Evolutionary conservation across 106 monocot genomes (phyloP).

Genomic region (Dioscorea dumetorum): DNA sequence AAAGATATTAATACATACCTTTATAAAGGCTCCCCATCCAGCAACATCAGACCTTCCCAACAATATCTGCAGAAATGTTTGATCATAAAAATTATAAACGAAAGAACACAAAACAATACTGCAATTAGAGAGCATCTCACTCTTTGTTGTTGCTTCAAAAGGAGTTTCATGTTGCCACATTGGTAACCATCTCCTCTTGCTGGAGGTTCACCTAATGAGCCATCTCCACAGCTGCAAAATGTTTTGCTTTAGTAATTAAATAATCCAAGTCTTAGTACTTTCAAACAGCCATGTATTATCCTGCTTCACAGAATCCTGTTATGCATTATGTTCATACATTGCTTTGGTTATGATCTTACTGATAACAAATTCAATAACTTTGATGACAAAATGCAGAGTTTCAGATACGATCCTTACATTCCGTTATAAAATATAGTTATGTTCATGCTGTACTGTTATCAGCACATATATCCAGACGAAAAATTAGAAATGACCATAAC

Average conservation of each 20-base stretch:
- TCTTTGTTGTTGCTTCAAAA: conserved; percentile 85
- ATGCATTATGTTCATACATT: too few species aligned
- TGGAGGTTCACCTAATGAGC: conserved; percentile 65
- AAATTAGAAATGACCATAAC: background rate
- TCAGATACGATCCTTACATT: too few species aligned
- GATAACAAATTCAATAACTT: too few species aligned
- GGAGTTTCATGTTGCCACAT: conserved; percentile 99
- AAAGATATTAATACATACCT: conserved; percentile 25
- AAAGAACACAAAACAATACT: background rate
- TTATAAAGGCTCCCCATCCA: conserved; percentile 99
- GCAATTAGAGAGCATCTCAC: conserved; percentile 22
- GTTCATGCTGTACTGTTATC: too few species aligned
- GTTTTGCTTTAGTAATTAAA: too few species aligned
- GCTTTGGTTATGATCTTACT: too few species aligned
- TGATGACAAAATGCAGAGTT: too few species aligned
- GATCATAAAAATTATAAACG: background rate
- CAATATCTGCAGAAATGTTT: conserved; percentile 48
- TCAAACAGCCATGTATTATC: too few species aligned
- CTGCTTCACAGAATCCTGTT: too few species aligned
- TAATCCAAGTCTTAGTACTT: too few species aligned
- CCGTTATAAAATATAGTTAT: too few species aligned
- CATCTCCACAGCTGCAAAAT: conserved; percentile 85
- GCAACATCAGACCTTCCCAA: conserved; percentile 90
- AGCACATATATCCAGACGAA: too few species aligned
- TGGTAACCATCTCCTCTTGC: conserved; percentile 79